Evolutionary conservation across 2,329 filamentous ascomycete genomes (phyloP), one percentile per base, ranked within the genome.

Genomic region (Ophiognomonia clavigignenti-juglandacearum): DNA sequence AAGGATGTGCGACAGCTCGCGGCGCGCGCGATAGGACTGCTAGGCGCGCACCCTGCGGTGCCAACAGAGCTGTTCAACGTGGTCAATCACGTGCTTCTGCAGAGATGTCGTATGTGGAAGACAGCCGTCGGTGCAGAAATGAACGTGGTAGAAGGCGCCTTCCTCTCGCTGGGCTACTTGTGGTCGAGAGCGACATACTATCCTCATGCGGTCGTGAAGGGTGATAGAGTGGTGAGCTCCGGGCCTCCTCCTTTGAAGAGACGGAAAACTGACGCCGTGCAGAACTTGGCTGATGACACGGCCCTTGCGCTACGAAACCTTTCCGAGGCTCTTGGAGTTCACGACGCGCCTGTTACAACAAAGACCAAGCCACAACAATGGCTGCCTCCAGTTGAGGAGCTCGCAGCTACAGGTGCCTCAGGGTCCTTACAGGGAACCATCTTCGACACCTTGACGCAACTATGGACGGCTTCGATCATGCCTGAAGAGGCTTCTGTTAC

Each of bases 1-100:
- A 76, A 81, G 51, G 76, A 81, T 45, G 74, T 85, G 6, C 78
- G 91, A 29, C 70, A 73, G 31, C 70, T 84, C 23, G 83, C 83
- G 2, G 83, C 88, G 14, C 82, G 82, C 50, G 78, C 82, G 0
- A 80, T 90, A 56, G 91, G 90, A 1, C 85, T 96, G 11, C 66
- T 96, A 5, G 82, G 78, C 1, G 85, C 88, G 0, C 86, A 92
- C 61, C 71, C 73, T 4, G 59, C 56, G 6, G 50, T 52, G 29
- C 31, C 46, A 1, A 23, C 35, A 10, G 18, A 45, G 13, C n/a
- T 46, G 20, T 40, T 49, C 29, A 46, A 52, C 4, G 29, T 43
- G 14, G 23, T 43, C 27, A 73, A 72, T 47, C 57, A 71, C 2
- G 58, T 64, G 14, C 71, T 72, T 14, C 59, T 75, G 1, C 56